Percentiles rank a stretch among this genome's conserved stretches.
These are phyloP conservation scores for Aspergillus puulaauensis DNA, from an alignment of 2,329 filamentous ascomycete species.

Conservation along the genomic window DNA sequence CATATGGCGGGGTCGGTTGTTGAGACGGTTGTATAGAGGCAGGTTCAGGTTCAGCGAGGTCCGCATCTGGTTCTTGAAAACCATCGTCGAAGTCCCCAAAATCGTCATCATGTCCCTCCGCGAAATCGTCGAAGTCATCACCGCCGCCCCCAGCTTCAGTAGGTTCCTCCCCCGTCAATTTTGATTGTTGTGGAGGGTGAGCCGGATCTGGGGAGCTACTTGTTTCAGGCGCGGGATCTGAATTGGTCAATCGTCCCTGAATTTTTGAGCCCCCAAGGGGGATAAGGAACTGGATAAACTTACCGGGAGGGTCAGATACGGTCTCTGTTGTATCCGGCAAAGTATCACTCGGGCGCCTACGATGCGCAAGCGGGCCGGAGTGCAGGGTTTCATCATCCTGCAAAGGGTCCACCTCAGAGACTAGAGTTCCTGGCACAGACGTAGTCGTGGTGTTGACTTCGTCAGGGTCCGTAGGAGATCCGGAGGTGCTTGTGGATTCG, in stretches of 20 bases:
- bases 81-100: slow-evolving; percentile 67
- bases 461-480: neutral
- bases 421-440: slow-evolving; percentile 44
- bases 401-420: slow-evolving; percentile 44
- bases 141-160: slow-evolving; percentile 62
- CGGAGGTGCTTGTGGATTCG: slow-evolving; percentile 22
- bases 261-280: slow-evolving; percentile 28
- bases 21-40: slow-evolving; percentile 22
- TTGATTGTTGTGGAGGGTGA: slow-evolving; percentile 46
- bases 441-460: slow-evolving; percentile 9
- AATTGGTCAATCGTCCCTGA: slow-evolving; percentile 60
- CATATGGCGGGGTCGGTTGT: slow-evolving; percentile 35
- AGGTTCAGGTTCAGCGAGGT: slow-evolving; percentile 26
- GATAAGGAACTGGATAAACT: slow-evolving; percentile 39
- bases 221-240: slow-evolving; percentile 55
- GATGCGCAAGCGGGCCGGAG: slow-evolving; percentile 38
- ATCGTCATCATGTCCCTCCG: slow-evolving; percentile 54
- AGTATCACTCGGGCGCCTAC: slow-evolving; percentile 43
- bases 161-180: slow-evolving; percentile 39
- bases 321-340: slow-evolving; percentile 44
- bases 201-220: slow-evolving; percentile 49
- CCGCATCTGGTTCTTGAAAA: slow-evolving; percentile 55
- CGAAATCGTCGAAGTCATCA: slow-evolving; percentile 57
- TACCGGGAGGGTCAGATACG: slow-evolving; percentile 56
- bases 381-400: slow-evolving; percentile 33